These are phyloP conservation scores for Aspergillus jensenii DNA, from an alignment of 2,329 filamentous ascomycete species.

Conservation along the genomic window DNA sequence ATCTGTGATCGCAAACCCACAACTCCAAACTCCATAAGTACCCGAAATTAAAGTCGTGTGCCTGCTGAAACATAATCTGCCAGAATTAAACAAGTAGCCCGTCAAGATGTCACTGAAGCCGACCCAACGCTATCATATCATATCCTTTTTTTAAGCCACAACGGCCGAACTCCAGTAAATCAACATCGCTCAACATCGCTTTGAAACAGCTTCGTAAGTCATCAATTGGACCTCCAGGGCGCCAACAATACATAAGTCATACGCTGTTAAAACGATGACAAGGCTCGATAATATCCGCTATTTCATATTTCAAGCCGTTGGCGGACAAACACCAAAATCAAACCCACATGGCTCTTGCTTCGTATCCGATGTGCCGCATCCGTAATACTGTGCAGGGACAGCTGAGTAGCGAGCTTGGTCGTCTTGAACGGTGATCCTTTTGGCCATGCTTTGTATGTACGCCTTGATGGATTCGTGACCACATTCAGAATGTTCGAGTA, in stretches of 20 bases:
- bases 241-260: not conserved
- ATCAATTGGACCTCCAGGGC: not conserved
- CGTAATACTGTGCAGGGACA: not conserved
- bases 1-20: not conserved
- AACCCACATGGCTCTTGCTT: not conserved
- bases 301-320: not conserved
- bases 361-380: not conserved
- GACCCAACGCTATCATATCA: not conserved
- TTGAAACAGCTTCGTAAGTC: not conserved
- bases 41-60: not conserved
- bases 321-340: not conserved
- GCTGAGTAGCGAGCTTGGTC: not conserved
- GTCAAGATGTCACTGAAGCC: not conserved
- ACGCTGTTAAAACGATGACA: not conserved
- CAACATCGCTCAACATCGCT: not conserved
- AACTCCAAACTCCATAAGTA: not conserved
- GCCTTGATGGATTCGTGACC: not conserved
- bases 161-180: not conserved
- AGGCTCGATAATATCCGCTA: not conserved
- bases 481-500: constrained; percentile 5
- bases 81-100: not conserved
- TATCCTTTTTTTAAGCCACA: not conserved
- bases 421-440: not conserved
- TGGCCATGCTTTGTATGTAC: constrained; percentile 1
- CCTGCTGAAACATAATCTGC: not conserved